Evolutionary conservation across 768 basidiomycete genomes (phyloP).

Genomic region (Leccinum olivaceopallidum): DNA sequence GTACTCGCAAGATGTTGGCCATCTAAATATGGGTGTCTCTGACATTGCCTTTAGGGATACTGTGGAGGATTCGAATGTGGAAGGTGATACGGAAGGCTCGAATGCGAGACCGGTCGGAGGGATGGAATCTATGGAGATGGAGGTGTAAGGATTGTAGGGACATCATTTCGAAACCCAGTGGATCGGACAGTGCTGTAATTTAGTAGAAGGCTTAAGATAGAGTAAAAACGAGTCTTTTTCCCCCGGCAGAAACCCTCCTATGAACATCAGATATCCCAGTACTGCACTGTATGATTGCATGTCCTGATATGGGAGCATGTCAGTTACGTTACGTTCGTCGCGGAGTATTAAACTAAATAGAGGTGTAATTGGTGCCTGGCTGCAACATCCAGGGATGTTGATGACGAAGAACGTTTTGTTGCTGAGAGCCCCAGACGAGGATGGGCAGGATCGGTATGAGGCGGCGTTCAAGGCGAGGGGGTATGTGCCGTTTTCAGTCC

Average conservation of each 20-base stretch:
- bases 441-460: constrained; percentile 59
- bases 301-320: too few relatives aligned
- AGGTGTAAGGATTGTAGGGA: not conserved
- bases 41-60: not conserved
- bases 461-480: constrained; percentile 44
- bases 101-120: not conserved
- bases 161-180: not conserved
- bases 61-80: not conserved
- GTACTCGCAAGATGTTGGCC: not conserved
- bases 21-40: not conserved
- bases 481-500: constrained; percentile 58
- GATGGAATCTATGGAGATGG: too few relatives aligned
- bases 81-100: not conserved
- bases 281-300: not conserved
- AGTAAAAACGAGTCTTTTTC: not conserved
- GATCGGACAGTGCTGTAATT: not conserved
- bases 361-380: too few relatives aligned
- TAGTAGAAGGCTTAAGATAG: not conserved
- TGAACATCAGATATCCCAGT: not conserved
- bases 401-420: constrained; percentile 40
- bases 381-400: not conserved
- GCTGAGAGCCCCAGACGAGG: constrained; percentile 38
- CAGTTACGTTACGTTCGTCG: not conserved
- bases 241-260: not conserved
- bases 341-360: too few relatives aligned